phyloP scores from a whole-genome alignment of 805 yeast species.

The Metschnikowia kofuensis region DNA sequence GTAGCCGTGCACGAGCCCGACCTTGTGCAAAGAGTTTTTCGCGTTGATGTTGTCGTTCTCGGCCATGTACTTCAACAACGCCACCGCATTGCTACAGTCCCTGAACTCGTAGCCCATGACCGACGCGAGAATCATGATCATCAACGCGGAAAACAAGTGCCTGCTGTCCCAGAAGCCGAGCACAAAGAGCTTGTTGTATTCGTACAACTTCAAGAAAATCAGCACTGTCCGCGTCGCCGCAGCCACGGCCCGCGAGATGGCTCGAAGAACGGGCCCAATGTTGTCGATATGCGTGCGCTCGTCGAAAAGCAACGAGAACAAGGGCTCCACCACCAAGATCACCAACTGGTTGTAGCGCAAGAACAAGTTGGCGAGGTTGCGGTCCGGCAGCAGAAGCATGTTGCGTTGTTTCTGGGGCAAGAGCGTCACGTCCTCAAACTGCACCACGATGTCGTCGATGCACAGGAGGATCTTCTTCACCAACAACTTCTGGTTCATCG shows the following conservation, averaged over 20 bases:
- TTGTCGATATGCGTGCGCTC: constrained; percentile 22
- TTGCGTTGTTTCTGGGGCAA: constrained; percentile 20
- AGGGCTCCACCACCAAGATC: constrained; percentile 32
- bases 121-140: constrained; percentile 27
- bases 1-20: constrained; percentile 24
- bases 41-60: constrained; percentile 35
- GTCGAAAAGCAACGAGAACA: constrained; percentile 31
- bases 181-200: constrained; percentile 27
- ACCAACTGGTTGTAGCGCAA: constrained; percentile 36
- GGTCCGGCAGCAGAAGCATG: constrained; percentile 20
- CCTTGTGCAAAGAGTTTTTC: constrained; percentile 26
- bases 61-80: constrained; percentile 35
- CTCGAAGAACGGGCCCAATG: constrained; percentile 22
- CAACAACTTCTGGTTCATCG: constrained; percentile 35
- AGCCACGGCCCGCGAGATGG: constrained; percentile 27
- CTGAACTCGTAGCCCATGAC: constrained; percentile 10
- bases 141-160: constrained; percentile 33
- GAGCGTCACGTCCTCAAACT: constrained; percentile 32
- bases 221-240: constrained; percentile 32
- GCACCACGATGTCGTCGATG: constrained; percentile 26
- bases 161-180: constrained; percentile 42
- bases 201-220: constrained; percentile 27
- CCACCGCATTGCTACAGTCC: constrained; percentile 17
- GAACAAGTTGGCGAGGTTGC: constrained; percentile 33
- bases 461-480: constrained; percentile 30